Percentiles rank a stretch among this genome's conserved stretches.
Conservation (phyloP, 768 basidiomycete species). For the Leccinum aurantiacum region DNA sequence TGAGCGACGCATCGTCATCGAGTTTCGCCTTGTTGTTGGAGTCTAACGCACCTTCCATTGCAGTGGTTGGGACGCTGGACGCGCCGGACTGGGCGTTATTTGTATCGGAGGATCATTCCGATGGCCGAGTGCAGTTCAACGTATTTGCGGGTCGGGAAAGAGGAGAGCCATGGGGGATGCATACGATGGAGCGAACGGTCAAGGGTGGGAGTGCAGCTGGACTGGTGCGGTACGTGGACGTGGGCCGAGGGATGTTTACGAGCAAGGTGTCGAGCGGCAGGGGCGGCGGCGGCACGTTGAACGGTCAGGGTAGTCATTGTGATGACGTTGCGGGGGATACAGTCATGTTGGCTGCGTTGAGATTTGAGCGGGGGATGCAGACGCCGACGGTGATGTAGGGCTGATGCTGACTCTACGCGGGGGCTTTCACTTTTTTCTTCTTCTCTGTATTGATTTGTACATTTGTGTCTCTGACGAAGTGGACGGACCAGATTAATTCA, state of each 20-base stretch:
- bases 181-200: constrained; percentile 55
- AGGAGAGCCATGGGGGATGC: constrained; percentile 73
- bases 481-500: too few species aligned
- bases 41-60: not conserved
- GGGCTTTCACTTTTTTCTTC: too few species aligned
- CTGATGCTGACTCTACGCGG: not conserved
- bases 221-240: constrained; percentile 48
- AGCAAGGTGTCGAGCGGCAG: constrained; percentile 50
- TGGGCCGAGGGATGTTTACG: constrained; percentile 37
- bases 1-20: constrained; percentile 1
- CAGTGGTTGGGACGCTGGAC: constrained; percentile 69
- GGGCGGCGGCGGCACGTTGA: constrained; percentile 11
- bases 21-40: not conserved
- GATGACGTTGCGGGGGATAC: constrained; percentile 40
- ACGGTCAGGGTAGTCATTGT: constrained; percentile 16
- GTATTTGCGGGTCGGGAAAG: constrained; percentile 50
- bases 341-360: constrained; percentile 60
- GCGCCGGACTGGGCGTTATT: constrained; percentile 68
- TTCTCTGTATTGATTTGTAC: too few species aligned
- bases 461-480: too few species aligned
- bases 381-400: constrained; percentile 50
- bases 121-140: constrained; percentile 56
- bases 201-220: constrained; percentile 40
- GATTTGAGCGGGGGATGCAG: constrained; percentile 61
- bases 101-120: constrained; percentile 69